Evolutionary conservation across 164 flowering plant genomes (phyloP), one percentile per base, ranked within the genome.

Genomic region (Annona cherimola): DNA sequence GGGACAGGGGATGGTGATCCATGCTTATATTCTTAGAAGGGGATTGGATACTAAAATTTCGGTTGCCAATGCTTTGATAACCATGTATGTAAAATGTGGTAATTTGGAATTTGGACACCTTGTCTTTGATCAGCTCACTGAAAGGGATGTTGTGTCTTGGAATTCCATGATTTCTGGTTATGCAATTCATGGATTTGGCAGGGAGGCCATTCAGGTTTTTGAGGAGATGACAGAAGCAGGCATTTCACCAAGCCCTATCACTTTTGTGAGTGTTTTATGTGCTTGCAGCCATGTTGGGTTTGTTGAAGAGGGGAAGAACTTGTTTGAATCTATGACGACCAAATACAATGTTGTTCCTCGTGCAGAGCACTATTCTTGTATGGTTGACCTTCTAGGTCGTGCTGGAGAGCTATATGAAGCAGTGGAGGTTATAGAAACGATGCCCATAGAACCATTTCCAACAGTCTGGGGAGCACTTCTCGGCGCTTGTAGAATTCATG

Each of bases 81-180:
- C 87, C 1, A 88, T 92, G 96, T 92, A 92, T 77, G 86, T 87
- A 8, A 89, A 82, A 79, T 87, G 97, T 78, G 98, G 96, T 11
- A 76, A 80, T 72, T 79, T 92, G 67, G 83, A 82, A 66, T 50
- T 74, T 46, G 89, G 83, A 5, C 77, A 81, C 16, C 67, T 76
- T 3, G 80, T 91, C 66, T 94, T 94, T 75, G 65, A 70, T 26
- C 63, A 40, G 19, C 69, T 75, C 69, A 14, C 14, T 46, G 35
- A 54, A 19, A 63, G 72, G 60, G 72, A 72, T 54, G 64, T 57
- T 42, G 72, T 76, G 35, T 68, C 75, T 12, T 76, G 79, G 79
- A 76, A 76, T 69, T 62, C 79, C 9, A 76, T 76, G 72, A 69
- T 76, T 11, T 61, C 71, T 2, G 75, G 72, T 26, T 76, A 72